These are phyloP conservation scores for Wolfiporia cocos DNA, from an alignment of 1,284 basidiomycete species.

Conservation along the genomic window DNA sequence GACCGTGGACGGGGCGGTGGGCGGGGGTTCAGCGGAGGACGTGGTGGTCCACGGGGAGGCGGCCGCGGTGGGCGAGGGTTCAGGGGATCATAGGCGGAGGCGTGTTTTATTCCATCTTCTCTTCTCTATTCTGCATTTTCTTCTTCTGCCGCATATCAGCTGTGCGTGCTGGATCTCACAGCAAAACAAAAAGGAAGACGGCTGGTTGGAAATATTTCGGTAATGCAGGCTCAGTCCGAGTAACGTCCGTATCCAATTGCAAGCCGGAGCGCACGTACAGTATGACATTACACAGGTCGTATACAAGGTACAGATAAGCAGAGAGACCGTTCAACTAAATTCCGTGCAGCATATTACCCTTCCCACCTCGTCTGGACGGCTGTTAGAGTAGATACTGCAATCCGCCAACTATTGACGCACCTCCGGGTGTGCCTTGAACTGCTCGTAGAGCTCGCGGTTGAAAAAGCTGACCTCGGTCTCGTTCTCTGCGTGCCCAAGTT, in stretches of 20 bases:
- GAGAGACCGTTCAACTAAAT: too few relatives aligned
- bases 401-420: constrained; percentile 30
- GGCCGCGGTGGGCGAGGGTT: constrained; percentile 29
- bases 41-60: constrained; percentile 33
- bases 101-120: too few relatives aligned
- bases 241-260: too few relatives aligned
- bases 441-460: constrained; percentile 68
- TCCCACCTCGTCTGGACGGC: neutral
- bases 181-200: too few relatives aligned
- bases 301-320: too few relatives aligned
- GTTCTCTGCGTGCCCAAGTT: constrained; percentile 59
- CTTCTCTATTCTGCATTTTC: too few relatives aligned
- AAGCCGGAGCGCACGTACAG: too few relatives aligned
- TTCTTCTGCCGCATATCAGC: too few relatives aligned
- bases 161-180: too few relatives aligned
- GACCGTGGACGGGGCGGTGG: constrained; percentile 24
- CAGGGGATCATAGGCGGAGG: constrained; percentile 41
- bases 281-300: too few relatives aligned
- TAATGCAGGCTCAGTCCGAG: too few relatives aligned
- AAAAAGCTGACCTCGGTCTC: constrained; percentile 94
- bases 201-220: too few relatives aligned
- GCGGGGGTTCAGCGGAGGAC: constrained; percentile 32
- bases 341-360: constrained; percentile 1
- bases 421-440: constrained; percentile 78
- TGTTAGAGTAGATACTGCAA: neutral